A percentile compares a stretch with the other conserved stretches of the same genome.
Conservation (phyloP, 345 rosid genomes). For the Heritiera littoralis region DNA sequence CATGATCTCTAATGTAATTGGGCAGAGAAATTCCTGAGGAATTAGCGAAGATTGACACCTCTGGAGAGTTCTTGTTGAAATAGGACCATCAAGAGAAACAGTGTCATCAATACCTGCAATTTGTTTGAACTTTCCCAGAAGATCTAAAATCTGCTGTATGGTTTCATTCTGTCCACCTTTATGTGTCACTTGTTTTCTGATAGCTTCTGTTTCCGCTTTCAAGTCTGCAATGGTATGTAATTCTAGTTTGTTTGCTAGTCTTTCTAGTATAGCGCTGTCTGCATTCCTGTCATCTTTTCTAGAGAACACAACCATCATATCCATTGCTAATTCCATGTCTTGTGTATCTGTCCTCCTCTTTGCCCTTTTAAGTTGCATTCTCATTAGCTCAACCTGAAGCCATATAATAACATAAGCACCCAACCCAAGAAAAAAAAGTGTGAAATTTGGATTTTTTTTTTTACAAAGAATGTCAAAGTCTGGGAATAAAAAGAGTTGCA, state of each 20-base stretch:
- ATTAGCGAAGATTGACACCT: slow-evolving; percentile 41
- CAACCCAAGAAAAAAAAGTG: slow-evolving; percentile 1
- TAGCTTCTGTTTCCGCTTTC: slow-evolving; percentile 46
- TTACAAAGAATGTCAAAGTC: too few relatives aligned
- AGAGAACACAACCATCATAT: slow-evolving; percentile 59
- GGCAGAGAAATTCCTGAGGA: slow-evolving; percentile 63
- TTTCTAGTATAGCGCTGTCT: slow-evolving; percentile 54
- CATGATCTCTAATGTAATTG: slow-evolving; percentile 63
- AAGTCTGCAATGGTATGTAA: slow-evolving; percentile 51
- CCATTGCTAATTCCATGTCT: slow-evolving; percentile 69
- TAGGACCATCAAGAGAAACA: slow-evolving; percentile 37
- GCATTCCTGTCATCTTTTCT: slow-evolving; percentile 49
- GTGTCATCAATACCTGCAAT: slow-evolving; percentile 44
- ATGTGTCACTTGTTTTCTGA: slow-evolving; percentile 38
- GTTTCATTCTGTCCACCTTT: slow-evolving; percentile 43
- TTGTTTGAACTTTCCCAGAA: slow-evolving; percentile 54
- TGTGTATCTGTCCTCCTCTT: slow-evolving; percentile 56
- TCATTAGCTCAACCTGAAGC: slow-evolving; percentile 57
- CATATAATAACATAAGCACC: slow-evolving; percentile 1
- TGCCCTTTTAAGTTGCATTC: slow-evolving; percentile 56
- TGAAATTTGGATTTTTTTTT: background rate
- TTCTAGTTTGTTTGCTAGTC: slow-evolving; percentile 59
- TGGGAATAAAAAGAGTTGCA: too few relatives aligned
- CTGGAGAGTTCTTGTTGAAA: slow-evolving; percentile 33
- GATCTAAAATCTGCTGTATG: slow-evolving; percentile 39